Conservation (phyloP, 495 filamentous ascomycete genomes). For the Penicillium longicatenatum region DNA sequence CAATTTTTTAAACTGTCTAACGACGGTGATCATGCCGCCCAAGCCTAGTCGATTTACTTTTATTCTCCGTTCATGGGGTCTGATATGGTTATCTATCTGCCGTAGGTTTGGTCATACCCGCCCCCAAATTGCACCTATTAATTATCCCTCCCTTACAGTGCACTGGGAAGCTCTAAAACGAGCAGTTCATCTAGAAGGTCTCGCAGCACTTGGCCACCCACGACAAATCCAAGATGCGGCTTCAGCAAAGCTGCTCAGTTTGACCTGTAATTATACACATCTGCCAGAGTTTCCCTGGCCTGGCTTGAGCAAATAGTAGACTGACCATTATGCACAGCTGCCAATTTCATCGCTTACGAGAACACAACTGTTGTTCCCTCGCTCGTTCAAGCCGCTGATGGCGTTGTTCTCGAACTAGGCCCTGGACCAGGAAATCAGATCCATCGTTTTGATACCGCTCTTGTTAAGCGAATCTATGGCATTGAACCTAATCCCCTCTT, state of each 20-base stretch:
- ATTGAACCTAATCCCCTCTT: conserved; percentile 46
- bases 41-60: conserved; percentile 17
- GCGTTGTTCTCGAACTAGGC: conserved; percentile 51
- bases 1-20: no score
- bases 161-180: conserved; percentile 25
- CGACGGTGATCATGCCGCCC: conserved; percentile 2
- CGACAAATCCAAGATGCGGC: conserved; percentile 24
- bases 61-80: conserved; percentile 17
- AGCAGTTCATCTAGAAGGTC: conserved; percentile 23
- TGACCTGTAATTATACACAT: conserved; percentile 15
- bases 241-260: conserved; percentile 22
- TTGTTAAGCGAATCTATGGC: conserved; percentile 42
- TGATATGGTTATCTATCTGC: conserved; percentile 28
- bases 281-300: neutral
- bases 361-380: conserved; percentile 43
- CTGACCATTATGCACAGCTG: conserved; percentile 17
- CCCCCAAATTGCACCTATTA: conserved; percentile 4
- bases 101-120: conserved; percentile 9
- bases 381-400: conserved; percentile 37
- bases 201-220: conserved; percentile 16
- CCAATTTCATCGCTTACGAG: conserved; percentile 40
- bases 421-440: conserved; percentile 51
- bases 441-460: conserved; percentile 35
- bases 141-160: conserved; percentile 12
- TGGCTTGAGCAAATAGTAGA: neutral